Evolutionary conservation across 2,329 filamentous ascomycete species (phyloP).

Genomic region (Lecanicillium sp.): DNA sequence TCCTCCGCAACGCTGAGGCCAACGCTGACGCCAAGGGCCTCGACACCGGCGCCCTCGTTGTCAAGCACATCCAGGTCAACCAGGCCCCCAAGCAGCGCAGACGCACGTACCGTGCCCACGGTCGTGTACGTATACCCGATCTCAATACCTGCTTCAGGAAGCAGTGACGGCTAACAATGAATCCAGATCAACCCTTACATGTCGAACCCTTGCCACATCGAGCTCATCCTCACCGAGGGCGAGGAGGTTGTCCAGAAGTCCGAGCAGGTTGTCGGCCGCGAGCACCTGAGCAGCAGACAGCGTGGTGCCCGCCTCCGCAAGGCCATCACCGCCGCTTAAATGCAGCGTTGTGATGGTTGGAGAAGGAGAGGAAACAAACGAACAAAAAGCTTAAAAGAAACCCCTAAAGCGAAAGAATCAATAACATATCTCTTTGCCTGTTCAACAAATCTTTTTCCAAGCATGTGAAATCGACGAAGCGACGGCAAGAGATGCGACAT

Average conservation of each 20-base stretch:
- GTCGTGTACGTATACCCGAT: slow-evolving; percentile 71
- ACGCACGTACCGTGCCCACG: slow-evolving; percentile 99
- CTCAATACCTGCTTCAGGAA: background rate
- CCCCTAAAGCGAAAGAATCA: slow-evolving; percentile 13
- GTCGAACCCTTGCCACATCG: slow-evolving; percentile 99
- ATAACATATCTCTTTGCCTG: slow-evolving; percentile 14
- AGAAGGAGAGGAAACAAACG: background rate
- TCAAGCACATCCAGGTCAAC: slow-evolving; percentile 99
- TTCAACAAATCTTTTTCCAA: background rate
- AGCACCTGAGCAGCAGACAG: slow-evolving; percentile 81
- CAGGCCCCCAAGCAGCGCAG: slow-evolving; percentile 99
- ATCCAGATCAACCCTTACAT: slow-evolving; percentile 98
- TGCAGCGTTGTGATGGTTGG: slow-evolving; percentile 2
- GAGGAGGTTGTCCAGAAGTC: slow-evolving; percentile 95
- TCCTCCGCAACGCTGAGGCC: slow-evolving; percentile 96
- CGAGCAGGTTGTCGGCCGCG: slow-evolving; percentile 68
- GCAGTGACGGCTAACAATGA: slow-evolving; percentile 23
- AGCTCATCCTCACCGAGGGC: slow-evolving; percentile 97
- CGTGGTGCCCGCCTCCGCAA: slow-evolving; percentile 64
- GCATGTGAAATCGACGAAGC: slow-evolving; percentile 10
- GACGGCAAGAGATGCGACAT: slow-evolving; percentile 4
- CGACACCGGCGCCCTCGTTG: slow-evolving; percentile 92
- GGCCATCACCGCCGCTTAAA: slow-evolving; percentile 61
- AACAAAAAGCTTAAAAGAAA: slow-evolving; percentile 16
- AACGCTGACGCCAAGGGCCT: slow-evolving; percentile 96